Evolutionary conservation across 179 eudicot species (phyloP).

Genomic region (Heliamphora pulchella): DNA sequence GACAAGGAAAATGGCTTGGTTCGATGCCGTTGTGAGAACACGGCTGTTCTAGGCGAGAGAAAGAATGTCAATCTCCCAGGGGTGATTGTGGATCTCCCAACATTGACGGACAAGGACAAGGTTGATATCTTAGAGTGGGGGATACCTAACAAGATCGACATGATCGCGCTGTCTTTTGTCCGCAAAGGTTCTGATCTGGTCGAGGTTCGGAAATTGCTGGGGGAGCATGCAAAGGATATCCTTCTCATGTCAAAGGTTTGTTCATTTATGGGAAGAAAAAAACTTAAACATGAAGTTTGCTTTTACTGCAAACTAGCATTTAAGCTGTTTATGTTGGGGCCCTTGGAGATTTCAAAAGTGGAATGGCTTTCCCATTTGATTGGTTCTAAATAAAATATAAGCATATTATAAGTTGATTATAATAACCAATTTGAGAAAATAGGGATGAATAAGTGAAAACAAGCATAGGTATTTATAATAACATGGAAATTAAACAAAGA

Average conservation of each 20-base stretch:
- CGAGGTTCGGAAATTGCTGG: constrained; percentile 36
- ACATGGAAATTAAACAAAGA: background rate
- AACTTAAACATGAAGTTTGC: background rate
- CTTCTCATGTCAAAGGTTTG: constrained; percentile 40
- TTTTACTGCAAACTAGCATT: background rate
- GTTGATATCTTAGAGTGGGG: constrained; percentile 39
- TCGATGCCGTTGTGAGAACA: constrained; percentile 40
- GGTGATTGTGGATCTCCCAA: constrained; percentile 41
- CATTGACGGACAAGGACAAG: constrained; percentile 39
- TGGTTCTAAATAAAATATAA: background rate
- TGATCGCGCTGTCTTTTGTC: constrained; percentile 42
- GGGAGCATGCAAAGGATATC: constrained; percentile 36
- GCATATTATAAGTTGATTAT: background rate
- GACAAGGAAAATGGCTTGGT: constrained; percentile 31
- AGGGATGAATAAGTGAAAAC: background rate
- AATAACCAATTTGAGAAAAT: background rate
- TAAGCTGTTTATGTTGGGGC: constrained; percentile 3
- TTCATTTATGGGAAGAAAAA: background rate
- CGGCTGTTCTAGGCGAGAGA: constrained; percentile 36
- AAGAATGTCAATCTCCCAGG: constrained; percentile 46
- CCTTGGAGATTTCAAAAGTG: background rate
- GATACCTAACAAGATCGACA: constrained; percentile 36
- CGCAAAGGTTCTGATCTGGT: constrained; percentile 43
- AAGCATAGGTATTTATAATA: background rate
- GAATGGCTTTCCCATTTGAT: background rate